Conservation (phyloP, 805 yeast species). For the Teunomyces funiuensis region DNA sequence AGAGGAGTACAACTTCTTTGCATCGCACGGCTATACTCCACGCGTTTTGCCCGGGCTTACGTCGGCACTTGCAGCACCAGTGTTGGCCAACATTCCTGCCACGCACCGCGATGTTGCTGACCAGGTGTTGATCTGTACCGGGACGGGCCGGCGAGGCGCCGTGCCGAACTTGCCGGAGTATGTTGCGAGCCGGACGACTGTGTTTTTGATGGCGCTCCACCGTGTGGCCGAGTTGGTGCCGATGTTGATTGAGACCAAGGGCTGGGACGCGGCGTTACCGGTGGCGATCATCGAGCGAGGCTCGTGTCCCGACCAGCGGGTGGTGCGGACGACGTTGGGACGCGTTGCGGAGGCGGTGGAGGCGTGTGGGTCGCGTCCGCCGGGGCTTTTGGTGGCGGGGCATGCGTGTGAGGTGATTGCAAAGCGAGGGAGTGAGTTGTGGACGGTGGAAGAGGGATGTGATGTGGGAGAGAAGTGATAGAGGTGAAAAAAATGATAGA, state of each 20-base stretch:
- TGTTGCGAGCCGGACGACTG: conserved; percentile 71
- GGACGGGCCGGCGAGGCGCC: conserved; percentile 87
- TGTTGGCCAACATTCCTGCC: conserved; percentile 79
- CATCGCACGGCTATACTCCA: conserved; percentile 66
- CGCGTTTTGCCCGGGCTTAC: conserved; percentile 83
- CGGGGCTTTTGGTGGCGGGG: conserved; percentile 85
- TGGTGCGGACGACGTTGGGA: conserved; percentile 69
- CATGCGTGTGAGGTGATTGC: conserved; percentile 64
- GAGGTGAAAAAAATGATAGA: too few species aligned
- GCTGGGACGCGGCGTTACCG: conserved; percentile 74
- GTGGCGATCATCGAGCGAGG: conserved; percentile 89
- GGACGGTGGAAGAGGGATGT: conserved; percentile 7
- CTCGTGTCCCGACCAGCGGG: conserved; percentile 88
- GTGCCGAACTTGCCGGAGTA: conserved; percentile 77
- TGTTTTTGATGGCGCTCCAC: conserved; percentile 88
- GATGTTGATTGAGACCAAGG: conserved; percentile 38
- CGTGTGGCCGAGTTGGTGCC: conserved; percentile 61
- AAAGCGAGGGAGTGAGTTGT: conserved; percentile 7
- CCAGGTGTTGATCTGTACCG: conserved; percentile 90
- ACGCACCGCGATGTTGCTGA: conserved; percentile 92
- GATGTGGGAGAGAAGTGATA: too few species aligned
- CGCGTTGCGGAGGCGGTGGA: conserved; percentile 72
- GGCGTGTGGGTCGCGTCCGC: conserved; percentile 83
- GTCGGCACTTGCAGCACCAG: conserved; percentile 86
- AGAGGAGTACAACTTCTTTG: conserved; percentile 77